These are phyloP conservation scores for Paramarasmius palmivorus DNA, from an alignment of 1,284 basidiomycete species.

Conservation along the genomic window DNA sequence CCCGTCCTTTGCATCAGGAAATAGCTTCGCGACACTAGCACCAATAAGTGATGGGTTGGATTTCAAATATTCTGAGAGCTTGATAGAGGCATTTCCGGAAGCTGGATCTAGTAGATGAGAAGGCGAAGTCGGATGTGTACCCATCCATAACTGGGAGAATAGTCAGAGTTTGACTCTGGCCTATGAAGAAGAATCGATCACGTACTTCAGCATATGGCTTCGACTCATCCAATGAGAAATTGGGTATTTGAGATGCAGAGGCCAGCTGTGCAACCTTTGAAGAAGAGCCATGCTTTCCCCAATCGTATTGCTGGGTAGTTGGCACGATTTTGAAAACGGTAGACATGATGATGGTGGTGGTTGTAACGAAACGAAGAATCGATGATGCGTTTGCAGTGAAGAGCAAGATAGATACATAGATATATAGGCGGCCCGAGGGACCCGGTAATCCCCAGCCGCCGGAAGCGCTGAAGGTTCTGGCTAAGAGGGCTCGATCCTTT, in stretches of 20 bases:
- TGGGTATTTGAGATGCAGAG: slow-evolving; percentile 31
- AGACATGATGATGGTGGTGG: not conserved
- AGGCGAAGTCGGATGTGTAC: slow-evolving; percentile 90
- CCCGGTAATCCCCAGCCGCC: too few relatives aligned
- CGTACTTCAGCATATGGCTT: slow-evolving; percentile 59
- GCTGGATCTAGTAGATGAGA: slow-evolving; percentile 54
- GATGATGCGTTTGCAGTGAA: too few relatives aligned
- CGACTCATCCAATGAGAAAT: slow-evolving; percentile 44
- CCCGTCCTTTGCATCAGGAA: slow-evolving; percentile 64
- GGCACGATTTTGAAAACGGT: slow-evolving; percentile 70
- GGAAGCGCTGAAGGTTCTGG: too few relatives aligned
- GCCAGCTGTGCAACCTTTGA: slow-evolving; percentile 65
- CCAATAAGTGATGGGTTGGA: slow-evolving; percentile 74
- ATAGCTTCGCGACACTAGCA: slow-evolving; percentile 50
- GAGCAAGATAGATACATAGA: too few relatives aligned
- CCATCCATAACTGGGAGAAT: slow-evolving; percentile 95
- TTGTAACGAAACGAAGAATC: not conserved
- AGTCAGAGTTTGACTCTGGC: slow-evolving; percentile 3
- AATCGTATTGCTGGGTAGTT: slow-evolving; percentile 73
- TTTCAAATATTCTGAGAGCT: slow-evolving; percentile 64
- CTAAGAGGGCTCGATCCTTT: too few relatives aligned
- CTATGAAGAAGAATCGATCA: not conserved
- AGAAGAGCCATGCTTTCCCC: slow-evolving; percentile 64
- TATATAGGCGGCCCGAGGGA: too few relatives aligned
- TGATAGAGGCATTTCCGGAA: slow-evolving; percentile 30